Evolutionary conservation across 768 basidiomycete genomes (phyloP), one percentile per base, ranked within the genome.

Genomic region (Termitomyces sp.): DNA sequence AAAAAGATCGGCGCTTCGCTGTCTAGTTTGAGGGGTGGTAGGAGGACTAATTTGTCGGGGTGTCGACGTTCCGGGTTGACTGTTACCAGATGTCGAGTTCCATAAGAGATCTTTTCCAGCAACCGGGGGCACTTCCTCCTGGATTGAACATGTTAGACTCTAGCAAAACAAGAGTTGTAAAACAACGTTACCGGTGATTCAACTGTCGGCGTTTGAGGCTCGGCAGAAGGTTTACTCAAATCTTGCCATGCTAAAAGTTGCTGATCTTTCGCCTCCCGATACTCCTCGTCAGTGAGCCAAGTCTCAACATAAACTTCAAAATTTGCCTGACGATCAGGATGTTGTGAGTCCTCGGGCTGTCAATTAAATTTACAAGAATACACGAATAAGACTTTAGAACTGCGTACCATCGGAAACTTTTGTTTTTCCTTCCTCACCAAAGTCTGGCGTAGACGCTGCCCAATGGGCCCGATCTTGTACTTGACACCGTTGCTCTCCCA

Each of bases 251-350:
- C 86, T 17, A 92, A 71, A 42, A 84, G 77, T 59, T 80, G 81
- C 45, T 79, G 77, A 17, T 80, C 78, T 65, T 90, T 90, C 1
- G 88, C 86, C 52, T 79, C 79, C 54, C 79, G 76, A 70, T 89
- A 88, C 65, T 90, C 86, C 60, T 86, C 88, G 59, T 92, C 90
- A 11, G 85, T 85, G 57, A 91, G 78, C 91, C 91, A 94, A 20
- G 78, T 80, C 70, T 92, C 91, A n/a, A 92, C 82, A 66, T 82
- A 88, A 36, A 92, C 85, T 63, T 89, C 85, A 31, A 91, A 74
- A 61, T 86, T 83, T 25, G 81, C 84, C 57, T 83, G 74, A 48
- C 83, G 83, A 72, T 93, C 91, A 4, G 89, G 88, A 70, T 93
- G 91, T 61, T 84, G 81, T 8, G 91, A 92, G 69, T 93, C 91